phyloP scores from a whole-genome alignment of 768 basidiomycete genomes.

The Termitomyces sp. region DNA sequence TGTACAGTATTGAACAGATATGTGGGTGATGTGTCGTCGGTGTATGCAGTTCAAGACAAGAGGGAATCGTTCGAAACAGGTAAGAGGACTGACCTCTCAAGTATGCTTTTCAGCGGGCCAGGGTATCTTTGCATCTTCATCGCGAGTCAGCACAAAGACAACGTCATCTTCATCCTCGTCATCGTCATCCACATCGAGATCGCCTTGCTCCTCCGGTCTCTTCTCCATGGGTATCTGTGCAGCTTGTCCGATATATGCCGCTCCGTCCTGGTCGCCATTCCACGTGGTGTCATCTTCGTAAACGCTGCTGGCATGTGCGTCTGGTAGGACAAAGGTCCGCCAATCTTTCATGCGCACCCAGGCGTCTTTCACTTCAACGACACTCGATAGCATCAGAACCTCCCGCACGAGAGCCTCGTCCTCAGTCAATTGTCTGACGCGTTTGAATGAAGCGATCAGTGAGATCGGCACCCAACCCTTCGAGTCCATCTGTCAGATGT shows the following conservation, averaged over 20 bases:
- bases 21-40: neutral
- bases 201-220: slow-evolving; percentile 25
- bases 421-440: slow-evolving; percentile 65
- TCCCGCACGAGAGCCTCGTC: slow-evolving; percentile 63
- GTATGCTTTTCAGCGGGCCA: slow-evolving; percentile 28
- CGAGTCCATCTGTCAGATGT: slow-evolving; percentile 71
- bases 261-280: neutral
- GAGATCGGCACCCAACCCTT: slow-evolving; percentile 83
- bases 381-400: slow-evolving; percentile 58
- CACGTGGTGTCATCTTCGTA: neutral
- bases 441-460: slow-evolving; percentile 85
- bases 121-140: slow-evolving; percentile 38
- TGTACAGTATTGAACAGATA: neutral
- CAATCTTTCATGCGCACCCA: slow-evolving; percentile 71
- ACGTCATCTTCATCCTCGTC: slow-evolving; percentile 75
- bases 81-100: slow-evolving; percentile 13
- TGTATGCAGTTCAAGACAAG: slow-evolving; percentile 3
- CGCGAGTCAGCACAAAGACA: slow-evolving; percentile 55
- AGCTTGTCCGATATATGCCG: neutral
- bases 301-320: slow-evolving; percentile 49
- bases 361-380: slow-evolving; percentile 67
- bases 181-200: slow-evolving; percentile 35
- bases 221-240: neutral
- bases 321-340: slow-evolving; percentile 60
- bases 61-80: slow-evolving; percentile 1